Evolutionary conservation across 305 asterid genomes (phyloP).

Genomic region (Fraxinus sp.): DNA sequence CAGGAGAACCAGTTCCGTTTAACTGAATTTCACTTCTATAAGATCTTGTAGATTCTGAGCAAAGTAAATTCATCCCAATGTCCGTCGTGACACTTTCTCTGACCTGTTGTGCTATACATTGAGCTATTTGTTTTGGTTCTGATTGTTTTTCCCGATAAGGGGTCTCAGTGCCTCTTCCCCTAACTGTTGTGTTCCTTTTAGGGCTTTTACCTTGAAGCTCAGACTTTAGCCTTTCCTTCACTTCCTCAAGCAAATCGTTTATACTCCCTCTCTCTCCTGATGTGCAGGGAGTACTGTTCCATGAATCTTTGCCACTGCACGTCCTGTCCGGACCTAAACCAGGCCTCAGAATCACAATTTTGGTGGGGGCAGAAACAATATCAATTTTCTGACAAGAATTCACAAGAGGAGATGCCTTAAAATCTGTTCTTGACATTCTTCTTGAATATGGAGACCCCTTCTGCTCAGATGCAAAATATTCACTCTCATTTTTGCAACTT

Average conservation of each 20-base stretch:
- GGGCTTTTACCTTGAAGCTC: conserved; percentile 72
- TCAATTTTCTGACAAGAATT: conserved; percentile 33
- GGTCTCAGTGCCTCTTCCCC: conserved; percentile 92
- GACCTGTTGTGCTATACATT: conserved; percentile 68
- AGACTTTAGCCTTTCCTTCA: conserved; percentile 77
- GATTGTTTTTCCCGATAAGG: conserved; percentile 74
- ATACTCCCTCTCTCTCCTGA: conserved; percentile 67
- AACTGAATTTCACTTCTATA: conserved; percentile 61
- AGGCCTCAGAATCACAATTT: conserved; percentile 86
- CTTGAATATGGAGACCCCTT: conserved; percentile 34
- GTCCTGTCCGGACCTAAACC: conserved; percentile 50
- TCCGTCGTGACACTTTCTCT: conserved; percentile 71
- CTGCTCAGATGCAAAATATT: conserved; percentile 31
- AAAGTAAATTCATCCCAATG: conserved; percentile 53
- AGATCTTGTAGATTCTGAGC: conserved; percentile 85
- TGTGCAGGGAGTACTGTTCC: conserved; percentile 73
- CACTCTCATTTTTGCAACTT: conserved; percentile 27
- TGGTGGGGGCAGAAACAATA: conserved; percentile 47
- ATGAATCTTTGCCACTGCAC: conserved; percentile 49
- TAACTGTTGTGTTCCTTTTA: conserved; percentile 51
- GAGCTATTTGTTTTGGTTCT: conserved; percentile 74
- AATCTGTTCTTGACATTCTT: conserved; percentile 32
- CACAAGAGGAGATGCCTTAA: conserved; percentile 29
- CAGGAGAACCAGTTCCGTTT: conserved; percentile 56
- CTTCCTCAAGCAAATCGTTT: conserved; percentile 86